Evolutionary conservation across 2,329 filamentous ascomycete genomes (phyloP).

Genomic region (Magnaporthales sp.): DNA sequence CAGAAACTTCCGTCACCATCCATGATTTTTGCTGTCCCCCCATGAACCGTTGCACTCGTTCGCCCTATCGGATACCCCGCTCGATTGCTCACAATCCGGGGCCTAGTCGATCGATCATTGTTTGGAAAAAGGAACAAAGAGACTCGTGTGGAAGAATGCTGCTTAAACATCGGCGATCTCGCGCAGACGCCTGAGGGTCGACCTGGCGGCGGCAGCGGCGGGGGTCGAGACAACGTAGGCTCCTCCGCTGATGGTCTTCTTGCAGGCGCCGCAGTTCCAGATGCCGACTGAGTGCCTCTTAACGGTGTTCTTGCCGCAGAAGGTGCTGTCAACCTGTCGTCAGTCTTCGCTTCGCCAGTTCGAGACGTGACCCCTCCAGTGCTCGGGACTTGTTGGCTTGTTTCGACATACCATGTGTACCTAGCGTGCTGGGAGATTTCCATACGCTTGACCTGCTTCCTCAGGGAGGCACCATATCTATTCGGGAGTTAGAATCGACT

Average conservation of each 20-base stretch:
- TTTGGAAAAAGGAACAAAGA: neutral
- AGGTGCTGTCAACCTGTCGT: constrained; percentile 4
- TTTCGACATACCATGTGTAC: constrained; percentile 7
- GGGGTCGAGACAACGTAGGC: constrained; percentile 7
- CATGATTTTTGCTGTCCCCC: neutral
- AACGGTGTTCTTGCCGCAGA: constrained; percentile 7
- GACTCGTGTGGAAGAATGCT: neutral
- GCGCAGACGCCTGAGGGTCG: constrained; percentile 7
- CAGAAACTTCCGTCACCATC: constrained; percentile 3
- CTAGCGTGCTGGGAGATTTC: constrained; percentile 7
- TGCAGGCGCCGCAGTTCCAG: constrained; percentile 6
- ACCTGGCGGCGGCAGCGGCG: constrained; percentile 6
- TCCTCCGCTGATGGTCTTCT: constrained; percentile 7
- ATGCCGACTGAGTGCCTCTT: constrained; percentile 7
- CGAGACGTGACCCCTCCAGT: neutral
- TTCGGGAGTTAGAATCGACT: constrained; percentile 1
- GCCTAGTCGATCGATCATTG: constrained; percentile 1
- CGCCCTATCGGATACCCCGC: neutral
- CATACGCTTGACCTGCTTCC: constrained; percentile 8
- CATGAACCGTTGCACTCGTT: neutral
- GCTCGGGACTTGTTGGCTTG: neutral
- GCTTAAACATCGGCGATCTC: constrained; percentile 7
- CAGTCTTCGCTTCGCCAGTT: neutral
- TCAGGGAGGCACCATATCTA: constrained; percentile 8
- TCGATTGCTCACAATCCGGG: neutral